Evolutionary conservation across 176 grass and related monocot species (phyloP).

Genomic region (Lolium rigidum): DNA sequence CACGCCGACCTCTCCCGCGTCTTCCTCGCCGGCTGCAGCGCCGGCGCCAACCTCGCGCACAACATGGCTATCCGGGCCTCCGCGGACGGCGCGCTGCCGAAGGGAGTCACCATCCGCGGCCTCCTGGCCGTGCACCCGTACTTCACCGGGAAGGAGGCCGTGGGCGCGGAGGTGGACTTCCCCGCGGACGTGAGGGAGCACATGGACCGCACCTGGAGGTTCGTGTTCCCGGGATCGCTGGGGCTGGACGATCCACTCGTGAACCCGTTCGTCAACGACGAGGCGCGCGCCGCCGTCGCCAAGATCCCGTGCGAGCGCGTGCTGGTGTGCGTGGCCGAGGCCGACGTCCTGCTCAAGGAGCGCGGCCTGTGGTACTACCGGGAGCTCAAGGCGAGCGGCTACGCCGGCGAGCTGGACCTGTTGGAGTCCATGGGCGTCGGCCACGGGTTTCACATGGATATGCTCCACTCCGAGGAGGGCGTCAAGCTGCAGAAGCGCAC

Average conservation of each 20-base stretch:
- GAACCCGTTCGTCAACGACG: too few relatives aligned
- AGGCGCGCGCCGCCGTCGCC: not conserved
- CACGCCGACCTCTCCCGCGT: constrained; percentile 61
- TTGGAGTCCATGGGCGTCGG: constrained; percentile 52
- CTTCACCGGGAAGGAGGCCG: constrained; percentile 57
- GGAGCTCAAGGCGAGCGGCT: constrained; percentile 57
- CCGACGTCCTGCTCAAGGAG: constrained; percentile 63
- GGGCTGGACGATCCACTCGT: too few relatives aligned
- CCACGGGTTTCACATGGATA: constrained; percentile 58
- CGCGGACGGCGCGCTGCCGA: constrained; percentile 39
- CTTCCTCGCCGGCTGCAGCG: constrained; percentile 64
- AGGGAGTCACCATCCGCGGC: constrained; percentile 42
- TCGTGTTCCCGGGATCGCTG: constrained; percentile 25
- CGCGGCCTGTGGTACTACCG: constrained; percentile 60
- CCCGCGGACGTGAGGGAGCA: constrained; percentile 25
- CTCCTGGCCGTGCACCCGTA: constrained; percentile 54
- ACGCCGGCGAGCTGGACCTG: constrained; percentile 49
- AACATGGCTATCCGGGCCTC: constrained; percentile 57
- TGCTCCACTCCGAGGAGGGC: constrained; percentile 33
- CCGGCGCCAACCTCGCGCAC: constrained; percentile 76
- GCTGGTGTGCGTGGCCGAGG: constrained; percentile 53
- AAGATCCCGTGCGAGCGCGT: too few relatives aligned
- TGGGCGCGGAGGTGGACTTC: constrained; percentile 31
- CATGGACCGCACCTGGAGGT: constrained; percentile 48
- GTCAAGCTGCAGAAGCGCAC: constrained; percentile 43